Conservation (phyloP, 2,329 filamentous ascomycete species). For the Myriosclerotinia curreyana region DNA sequence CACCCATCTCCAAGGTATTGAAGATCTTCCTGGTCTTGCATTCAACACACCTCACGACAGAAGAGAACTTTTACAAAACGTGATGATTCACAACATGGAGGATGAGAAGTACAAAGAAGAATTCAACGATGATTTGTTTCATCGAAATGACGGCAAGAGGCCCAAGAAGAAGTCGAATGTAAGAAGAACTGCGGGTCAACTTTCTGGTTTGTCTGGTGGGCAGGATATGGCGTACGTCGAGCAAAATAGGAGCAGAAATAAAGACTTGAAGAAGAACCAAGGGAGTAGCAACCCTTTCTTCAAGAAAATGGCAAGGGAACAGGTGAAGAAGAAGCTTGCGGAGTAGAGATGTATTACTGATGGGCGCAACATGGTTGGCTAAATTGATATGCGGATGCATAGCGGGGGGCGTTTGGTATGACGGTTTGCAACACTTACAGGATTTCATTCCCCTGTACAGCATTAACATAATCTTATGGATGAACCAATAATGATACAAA, state of each 20-base stretch:
- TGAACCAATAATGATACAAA: not conserved
- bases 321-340: constrained; percentile 53
- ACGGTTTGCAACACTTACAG: not conserved
- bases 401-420: constrained; percentile 1
- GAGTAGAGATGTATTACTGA: not conserved
- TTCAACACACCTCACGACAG: constrained; percentile 78
- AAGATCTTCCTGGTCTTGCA: constrained; percentile 74
- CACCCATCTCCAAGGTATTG: constrained; percentile 88
- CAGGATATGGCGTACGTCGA: constrained; percentile 97
- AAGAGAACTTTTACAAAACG: constrained; percentile 81
- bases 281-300: constrained; percentile 60
- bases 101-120: constrained; percentile 46
- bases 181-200: constrained; percentile 76
- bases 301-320: constrained; percentile 62
- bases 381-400: constrained; percentile 2
- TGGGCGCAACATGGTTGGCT: not conserved
- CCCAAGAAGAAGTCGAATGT: constrained; percentile 57
- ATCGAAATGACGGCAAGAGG: constrained; percentile 42
- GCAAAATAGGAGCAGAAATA: constrained; percentile 71
- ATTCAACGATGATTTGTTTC: constrained; percentile 59
- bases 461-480: not conserved
- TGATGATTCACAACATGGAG: constrained; percentile 70
- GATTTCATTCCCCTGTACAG: not conserved
- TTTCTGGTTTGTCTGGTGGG: constrained; percentile 84
- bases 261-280: constrained; percentile 60